These are phyloP conservation scores for Uronychia setigera DNA, from an alignment of 73 alveolate genomes.

Conservation along the genomic window DNA sequence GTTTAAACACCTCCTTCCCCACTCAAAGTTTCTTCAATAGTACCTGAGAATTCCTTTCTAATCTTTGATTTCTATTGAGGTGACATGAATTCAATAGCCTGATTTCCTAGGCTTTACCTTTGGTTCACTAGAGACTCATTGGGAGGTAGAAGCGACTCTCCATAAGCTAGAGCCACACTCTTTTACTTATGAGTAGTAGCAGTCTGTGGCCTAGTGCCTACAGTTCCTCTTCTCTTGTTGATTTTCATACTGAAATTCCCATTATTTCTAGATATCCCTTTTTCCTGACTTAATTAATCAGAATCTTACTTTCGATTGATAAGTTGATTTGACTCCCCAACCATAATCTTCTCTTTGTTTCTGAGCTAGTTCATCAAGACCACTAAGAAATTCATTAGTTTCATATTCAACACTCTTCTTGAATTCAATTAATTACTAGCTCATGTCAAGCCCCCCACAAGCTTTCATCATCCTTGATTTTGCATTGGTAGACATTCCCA, in stretches of 20 bases:
- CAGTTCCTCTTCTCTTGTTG: neutral
- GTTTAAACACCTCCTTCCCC: no score
- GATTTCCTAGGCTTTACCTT: no score
- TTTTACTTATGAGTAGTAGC: neutral
- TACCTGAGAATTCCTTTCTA: no score
- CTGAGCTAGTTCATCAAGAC: neutral
- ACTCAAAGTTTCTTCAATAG: no score
- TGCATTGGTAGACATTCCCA: neutral
- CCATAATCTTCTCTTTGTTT: neutral
- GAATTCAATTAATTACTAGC: neutral
- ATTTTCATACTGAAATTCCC: neutral
- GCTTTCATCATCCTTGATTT: neutral
- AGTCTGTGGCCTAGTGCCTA: neutral
- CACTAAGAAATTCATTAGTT: neutral
- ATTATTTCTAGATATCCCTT: neutral
- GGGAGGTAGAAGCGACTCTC: no score
- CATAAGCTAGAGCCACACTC: neutral
- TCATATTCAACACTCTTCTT: neutral
- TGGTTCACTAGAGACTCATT: no score
- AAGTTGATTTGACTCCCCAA: no score
- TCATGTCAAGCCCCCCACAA: no score
- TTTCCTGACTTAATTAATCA: neutral
- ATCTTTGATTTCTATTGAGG: no score
- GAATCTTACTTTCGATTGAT: neutral
- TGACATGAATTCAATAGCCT: no score